Base-by-base conservation (phyloP, 169 alveolate genomes). In the Cryptosporidium felis region DNA sequence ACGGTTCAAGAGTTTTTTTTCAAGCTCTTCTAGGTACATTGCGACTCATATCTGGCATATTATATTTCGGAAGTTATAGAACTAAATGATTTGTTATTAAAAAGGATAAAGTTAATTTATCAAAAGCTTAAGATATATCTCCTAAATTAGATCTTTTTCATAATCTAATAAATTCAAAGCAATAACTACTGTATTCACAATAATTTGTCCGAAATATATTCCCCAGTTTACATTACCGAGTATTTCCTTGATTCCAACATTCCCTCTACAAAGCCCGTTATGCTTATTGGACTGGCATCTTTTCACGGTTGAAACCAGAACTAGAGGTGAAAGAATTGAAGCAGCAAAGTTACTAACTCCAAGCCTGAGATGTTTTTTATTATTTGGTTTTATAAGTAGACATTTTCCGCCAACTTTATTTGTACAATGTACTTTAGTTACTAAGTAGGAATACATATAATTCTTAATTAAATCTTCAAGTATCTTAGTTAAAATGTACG, bases 201-300 rank as follows among this genome's bases (percentile, higher is more conserved):
- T 38, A 9, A 74, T 32, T 18, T 74, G 65, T 6, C 85, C 67
- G 41, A 74, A 74, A 53, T 74, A 74, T 21, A 56, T 53, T 23
- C 59, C 61, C 85, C 85, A 74, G 41, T 74, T 74, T 21, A 74
- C 60, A 53, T 53, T 74, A 18, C 47, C 32, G 21, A 74, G 85
- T 36, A 74, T 74, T 34, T 74, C 74, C 42, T 74, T 74, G 26
- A 74, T 36, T 3, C 56, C 58, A 38, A 74, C 44, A 36, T 74
- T 59, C n/a, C 74, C 58, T 30, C 67, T 74, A 38, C 85, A 74
- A 12, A 74, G 44, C 5, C 85, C 85, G 23, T 28, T 36, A 26
- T 74, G 85, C 5, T 42, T 30, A 38, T 38, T 56, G 10, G 85
- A 12, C 16, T 74, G 85, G 30, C 85, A 74, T 38, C 85, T 74